Conservation (phyloP, 148 eudicot species). For the Polygonum aviculare region DNA sequence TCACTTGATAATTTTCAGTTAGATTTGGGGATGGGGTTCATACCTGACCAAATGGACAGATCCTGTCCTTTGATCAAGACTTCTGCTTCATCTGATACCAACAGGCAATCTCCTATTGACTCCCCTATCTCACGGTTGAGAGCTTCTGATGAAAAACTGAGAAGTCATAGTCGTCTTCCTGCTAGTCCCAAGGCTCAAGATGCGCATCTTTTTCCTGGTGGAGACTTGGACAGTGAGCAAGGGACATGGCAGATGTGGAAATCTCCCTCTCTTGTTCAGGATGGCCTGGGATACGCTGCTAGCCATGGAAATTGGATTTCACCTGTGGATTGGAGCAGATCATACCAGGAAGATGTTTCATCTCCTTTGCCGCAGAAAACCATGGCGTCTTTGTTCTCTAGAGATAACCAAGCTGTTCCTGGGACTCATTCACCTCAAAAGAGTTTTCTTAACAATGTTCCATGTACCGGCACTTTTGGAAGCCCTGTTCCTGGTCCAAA, state of each 20-base stretch:
- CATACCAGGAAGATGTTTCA: conserved; percentile 38
- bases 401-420: conserved; percentile 40
- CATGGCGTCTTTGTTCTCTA: conserved; percentile 74
- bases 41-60: conserved; percentile 40
- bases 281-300: conserved; percentile 56
- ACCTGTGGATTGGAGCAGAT: conserved; percentile 45
- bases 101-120: conserved; percentile 82
- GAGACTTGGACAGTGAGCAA: conserved; percentile 32
- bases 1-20: conserved; percentile 82
- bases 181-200: conserved; percentile 51
- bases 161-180: conserved; percentile 35
- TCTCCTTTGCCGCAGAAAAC: conserved; percentile 49
- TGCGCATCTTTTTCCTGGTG: conserved; percentile 25
- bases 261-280: conserved; percentile 71
- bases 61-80: conserved; percentile 40
- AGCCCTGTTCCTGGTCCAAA: conserved; percentile 29
- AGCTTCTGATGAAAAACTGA: conserved; percentile 53
- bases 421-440: conserved; percentile 43
- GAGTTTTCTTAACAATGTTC: conserved; percentile 33
- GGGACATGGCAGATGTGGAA: conserved; percentile 97
- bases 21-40: conserved; percentile 61
- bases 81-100: conserved; percentile 38
- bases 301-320: conserved; percentile 52
- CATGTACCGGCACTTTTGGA: conserved; percentile 37
- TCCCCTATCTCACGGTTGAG: conserved; percentile 74